Conservation (phyloP, 2,329 filamentous ascomycete genomes). For the Trichothecium sympodiale region DNA sequence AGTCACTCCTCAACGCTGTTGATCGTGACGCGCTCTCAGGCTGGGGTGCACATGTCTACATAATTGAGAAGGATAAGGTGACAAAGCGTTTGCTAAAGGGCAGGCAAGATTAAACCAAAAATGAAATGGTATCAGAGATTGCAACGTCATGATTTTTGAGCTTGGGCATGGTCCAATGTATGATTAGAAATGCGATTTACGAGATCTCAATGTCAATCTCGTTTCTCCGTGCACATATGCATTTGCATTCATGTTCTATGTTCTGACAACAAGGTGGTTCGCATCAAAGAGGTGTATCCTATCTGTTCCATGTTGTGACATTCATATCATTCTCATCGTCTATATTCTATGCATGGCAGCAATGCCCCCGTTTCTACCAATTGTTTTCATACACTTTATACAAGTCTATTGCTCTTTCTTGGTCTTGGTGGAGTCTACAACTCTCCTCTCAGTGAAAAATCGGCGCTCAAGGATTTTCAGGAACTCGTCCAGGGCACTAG, state of each 20-base stretch:
- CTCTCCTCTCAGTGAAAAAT: constrained; percentile 46
- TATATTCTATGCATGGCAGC: constrained; percentile 19
- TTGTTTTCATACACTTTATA: constrained; percentile 8
- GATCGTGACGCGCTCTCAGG: constrained; percentile 94
- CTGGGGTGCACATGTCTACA: constrained; percentile 98
- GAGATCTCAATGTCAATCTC: too few relatives aligned
- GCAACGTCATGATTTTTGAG: neutral
- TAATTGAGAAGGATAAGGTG: constrained; percentile 99
- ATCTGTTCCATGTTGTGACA: constrained; percentile 2
- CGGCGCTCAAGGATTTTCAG: constrained; percentile 69
- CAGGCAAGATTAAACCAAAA: constrained; percentile 64
- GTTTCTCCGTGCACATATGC: too few relatives aligned
- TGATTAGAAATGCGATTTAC: too few relatives aligned
- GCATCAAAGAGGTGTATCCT: constrained; percentile 1
- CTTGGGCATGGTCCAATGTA: too few relatives aligned
- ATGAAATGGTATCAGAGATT: neutral
- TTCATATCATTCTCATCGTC: constrained; percentile 8
- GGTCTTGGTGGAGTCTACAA: constrained; percentile 23
- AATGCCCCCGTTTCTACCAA: constrained; percentile 9
- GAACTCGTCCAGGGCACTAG: constrained; percentile 67
- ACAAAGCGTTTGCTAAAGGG: constrained; percentile 98
- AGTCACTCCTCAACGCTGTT: constrained; percentile 88
- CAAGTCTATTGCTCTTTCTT: constrained; percentile 43
- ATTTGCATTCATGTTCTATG: too few relatives aligned
- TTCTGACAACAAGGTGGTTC: too few relatives aligned